Conservation (phyloP, 2,329 filamentous ascomycete species). For the Cordyceps fumosorosea region DNA sequence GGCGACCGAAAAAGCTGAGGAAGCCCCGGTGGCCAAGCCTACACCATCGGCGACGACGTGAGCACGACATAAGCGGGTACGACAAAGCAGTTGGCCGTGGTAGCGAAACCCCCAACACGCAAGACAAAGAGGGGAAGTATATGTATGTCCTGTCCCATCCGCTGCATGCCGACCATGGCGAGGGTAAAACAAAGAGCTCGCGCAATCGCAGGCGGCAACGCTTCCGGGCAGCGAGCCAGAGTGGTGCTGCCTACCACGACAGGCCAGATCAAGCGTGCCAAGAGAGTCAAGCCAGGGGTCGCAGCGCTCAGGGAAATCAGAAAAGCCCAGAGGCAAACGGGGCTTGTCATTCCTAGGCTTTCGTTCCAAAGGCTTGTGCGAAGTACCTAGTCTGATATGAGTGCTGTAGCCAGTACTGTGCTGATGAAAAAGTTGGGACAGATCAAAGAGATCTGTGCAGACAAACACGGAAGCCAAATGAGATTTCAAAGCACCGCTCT, state of each 20-base stretch:
- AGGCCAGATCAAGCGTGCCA: not conserved
- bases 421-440: not conserved
- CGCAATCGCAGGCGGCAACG: not conserved
- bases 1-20: not conserved
- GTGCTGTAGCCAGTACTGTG: not conserved
- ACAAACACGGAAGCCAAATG: constrained; percentile 41
- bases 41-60: too few relatives aligned
- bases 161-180: not conserved
- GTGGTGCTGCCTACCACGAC: not conserved
- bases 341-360: constrained; percentile 74
- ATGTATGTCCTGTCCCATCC: not conserved
- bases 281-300: constrained; percentile 70
- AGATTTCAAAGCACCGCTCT: constrained; percentile 97
- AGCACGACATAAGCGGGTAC: too few relatives aligned
- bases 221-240: not conserved
- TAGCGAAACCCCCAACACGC: too few relatives aligned
- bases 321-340: constrained; percentile 81
- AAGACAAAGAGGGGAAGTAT: not conserved
- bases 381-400: constrained; percentile 52
- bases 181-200: not conserved
- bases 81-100: too few relatives aligned
- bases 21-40: not conserved
- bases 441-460: constrained; percentile 57
- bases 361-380: constrained; percentile 70
- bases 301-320: constrained; percentile 87